Conservation (phyloP, 2,329 filamentous ascomycete species). For the Monosporascus ibericus region DNA sequence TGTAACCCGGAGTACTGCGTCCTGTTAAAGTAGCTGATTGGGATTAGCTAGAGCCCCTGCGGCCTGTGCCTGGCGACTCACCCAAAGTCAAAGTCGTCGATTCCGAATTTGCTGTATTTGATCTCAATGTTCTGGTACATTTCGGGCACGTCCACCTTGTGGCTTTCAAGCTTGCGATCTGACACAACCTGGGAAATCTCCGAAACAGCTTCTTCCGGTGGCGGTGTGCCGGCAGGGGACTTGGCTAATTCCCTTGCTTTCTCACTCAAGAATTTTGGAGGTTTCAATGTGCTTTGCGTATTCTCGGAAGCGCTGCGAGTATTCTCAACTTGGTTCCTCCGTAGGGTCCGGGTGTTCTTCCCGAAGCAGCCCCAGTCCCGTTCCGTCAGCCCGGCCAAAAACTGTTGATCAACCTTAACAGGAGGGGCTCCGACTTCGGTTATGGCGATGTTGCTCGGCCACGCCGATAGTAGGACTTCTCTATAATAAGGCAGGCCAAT, state of each 20-base stretch:
- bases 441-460: slow-evolving; percentile 70
- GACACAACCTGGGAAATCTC: slow-evolving; percentile 61
- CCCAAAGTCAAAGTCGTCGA: slow-evolving; percentile 99
- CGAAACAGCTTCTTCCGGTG: slow-evolving; percentile 36
- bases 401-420: slow-evolving; percentile 63
- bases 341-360: slow-evolving; percentile 64
- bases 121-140: slow-evolving; percentile 95
- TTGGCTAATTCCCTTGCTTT: slow-evolving; percentile 67
- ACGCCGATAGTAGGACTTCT: slow-evolving; percentile 79
- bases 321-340: slow-evolving; percentile 78
- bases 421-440: slow-evolving; percentile 84
- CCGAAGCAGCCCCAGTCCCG: slow-evolving; percentile 75
- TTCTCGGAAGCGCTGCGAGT: slow-evolving; percentile 57
- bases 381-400: slow-evolving; percentile 62
- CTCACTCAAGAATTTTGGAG: slow-evolving; percentile 92
- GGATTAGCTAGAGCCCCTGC: slow-evolving; percentile 4
- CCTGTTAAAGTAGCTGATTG: slow-evolving; percentile 79
- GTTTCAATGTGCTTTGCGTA: slow-evolving; percentile 56
- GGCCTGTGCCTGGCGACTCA: slow-evolving; percentile 32
- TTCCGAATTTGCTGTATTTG: slow-evolving; percentile 97
- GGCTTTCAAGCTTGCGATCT: slow-evolving; percentile 65
- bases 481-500: slow-evolving; percentile 93
- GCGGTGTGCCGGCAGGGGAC: slow-evolving; percentile 35
- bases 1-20: slow-evolving; percentile 88
- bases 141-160: slow-evolving; percentile 74